Percentiles rank a stretch among this genome's conserved stretches.
Evolutionary conservation across 257 asterid genomes (phyloP).

Genomic region (Plantago major): DNA sequence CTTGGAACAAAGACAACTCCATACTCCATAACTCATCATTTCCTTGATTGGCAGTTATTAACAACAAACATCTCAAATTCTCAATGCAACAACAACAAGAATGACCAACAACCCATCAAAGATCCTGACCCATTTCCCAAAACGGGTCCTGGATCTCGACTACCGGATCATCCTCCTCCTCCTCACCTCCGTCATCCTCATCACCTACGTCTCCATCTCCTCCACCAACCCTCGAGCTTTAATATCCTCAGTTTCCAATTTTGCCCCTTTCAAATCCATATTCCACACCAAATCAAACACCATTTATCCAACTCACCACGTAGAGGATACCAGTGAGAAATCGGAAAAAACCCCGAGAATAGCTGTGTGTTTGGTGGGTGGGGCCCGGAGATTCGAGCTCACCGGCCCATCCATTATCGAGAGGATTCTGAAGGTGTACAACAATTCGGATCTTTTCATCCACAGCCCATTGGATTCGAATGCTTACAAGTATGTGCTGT

Average conservation of each 20-base stretch:
- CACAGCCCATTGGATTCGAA: slow-evolving; percentile 76
- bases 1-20: slow-evolving; percentile 3
- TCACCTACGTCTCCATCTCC: slow-evolving; percentile 42
- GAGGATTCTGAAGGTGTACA: slow-evolving; percentile 53
- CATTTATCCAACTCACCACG: not conserved
- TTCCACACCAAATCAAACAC: slow-evolving; percentile 11
- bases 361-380: slow-evolving; percentile 96
- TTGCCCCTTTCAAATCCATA: slow-evolving; percentile 51
- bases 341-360: slow-evolving; percentile 44
- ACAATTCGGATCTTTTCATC: slow-evolving; percentile 68
- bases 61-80: not conserved
- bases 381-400: slow-evolving; percentile 94
- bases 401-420: slow-evolving; percentile 86
- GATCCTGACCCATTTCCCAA: slow-evolving; percentile 38
- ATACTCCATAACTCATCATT: not conserved
- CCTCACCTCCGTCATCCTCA: slow-evolving; percentile 46
- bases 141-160: slow-evolving; percentile 54
- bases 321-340: not conserved
- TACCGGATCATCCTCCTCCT: slow-evolving; percentile 48
- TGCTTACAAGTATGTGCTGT: slow-evolving; percentile 56
- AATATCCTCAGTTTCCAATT: slow-evolving; percentile 26
- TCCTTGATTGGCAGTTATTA: too few species aligned
- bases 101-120: slow-evolving; percentile 35
- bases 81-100: not conserved
- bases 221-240: slow-evolving; percentile 31